Conservation (phyloP, 805 yeast species). For the Grigorovia yakushimaensis region DNA sequence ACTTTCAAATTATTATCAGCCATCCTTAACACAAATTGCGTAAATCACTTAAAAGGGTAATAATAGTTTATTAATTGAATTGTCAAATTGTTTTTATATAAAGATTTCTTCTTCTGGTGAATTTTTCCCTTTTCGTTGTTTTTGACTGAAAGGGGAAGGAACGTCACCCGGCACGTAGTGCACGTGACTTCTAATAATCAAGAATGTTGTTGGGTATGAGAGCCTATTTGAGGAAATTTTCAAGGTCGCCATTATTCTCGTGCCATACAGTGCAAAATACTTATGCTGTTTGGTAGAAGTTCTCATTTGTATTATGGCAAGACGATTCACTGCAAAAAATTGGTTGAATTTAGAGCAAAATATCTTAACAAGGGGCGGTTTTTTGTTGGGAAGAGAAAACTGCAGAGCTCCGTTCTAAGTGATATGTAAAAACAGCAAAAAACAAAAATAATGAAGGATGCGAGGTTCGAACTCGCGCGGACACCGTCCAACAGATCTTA, state of each 20-base stretch:
- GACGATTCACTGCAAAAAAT: too few relatives aligned
- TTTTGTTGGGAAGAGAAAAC: not conserved
- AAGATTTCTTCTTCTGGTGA: not conserved
- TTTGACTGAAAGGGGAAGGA: not conserved
- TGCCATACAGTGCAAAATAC: too few relatives aligned
- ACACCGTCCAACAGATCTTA: not conserved
- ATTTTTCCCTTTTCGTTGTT: not conserved
- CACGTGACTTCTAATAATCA: not conserved
- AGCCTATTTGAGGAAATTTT: not conserved
- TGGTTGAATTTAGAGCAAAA: too few relatives aligned
- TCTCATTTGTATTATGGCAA: too few relatives aligned
- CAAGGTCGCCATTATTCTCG: too few relatives aligned
- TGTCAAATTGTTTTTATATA: not conserved
- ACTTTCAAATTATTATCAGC: not conserved
- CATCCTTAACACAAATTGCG: not conserved
- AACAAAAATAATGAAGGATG: not conserved
- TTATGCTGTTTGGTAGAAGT: too few relatives aligned
- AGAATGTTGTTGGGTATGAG: too few relatives aligned
- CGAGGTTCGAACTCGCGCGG: not conserved
- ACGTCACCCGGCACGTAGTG: not conserved
- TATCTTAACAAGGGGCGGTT: not conserved
- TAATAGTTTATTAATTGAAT: not conserved
- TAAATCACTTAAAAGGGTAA: not conserved
- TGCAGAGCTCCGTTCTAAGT: not conserved
- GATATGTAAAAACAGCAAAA: too few relatives aligned